Conservation (phyloP, 2,329 filamentous ascomycete genomes). For the Alternaria sp. region DNA sequence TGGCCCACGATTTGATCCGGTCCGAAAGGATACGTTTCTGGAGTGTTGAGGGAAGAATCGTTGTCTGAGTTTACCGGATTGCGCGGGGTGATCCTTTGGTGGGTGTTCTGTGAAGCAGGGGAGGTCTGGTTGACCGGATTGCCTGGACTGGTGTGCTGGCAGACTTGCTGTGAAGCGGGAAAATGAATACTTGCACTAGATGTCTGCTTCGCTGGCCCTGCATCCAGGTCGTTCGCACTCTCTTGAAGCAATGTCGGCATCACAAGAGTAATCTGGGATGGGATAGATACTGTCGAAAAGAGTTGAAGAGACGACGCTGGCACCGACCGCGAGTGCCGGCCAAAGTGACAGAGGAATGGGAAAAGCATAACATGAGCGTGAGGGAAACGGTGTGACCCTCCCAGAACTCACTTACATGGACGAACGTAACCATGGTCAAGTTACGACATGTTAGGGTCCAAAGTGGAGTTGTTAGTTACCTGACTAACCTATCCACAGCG, state of each 20-base stretch:
- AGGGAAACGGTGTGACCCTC: neutral
- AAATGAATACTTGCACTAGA: neutral
- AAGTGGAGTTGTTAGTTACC: neutral
- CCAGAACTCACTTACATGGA: neutral
- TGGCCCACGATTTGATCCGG: neutral
- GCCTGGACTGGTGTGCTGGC: neutral
- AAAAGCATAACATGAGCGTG: neutral
- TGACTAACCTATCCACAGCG: neutral
- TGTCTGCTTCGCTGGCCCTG: neutral
- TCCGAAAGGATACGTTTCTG: neutral
- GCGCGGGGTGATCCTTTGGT: neutral
- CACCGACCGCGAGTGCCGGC: neutral
- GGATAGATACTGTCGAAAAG: neutral
- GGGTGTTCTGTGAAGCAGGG: neutral
- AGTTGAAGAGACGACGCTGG: neutral
- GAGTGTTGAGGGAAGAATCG: neutral
- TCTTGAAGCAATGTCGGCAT: slow-evolving; percentile 1
- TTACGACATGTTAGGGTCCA: slow-evolving; percentile 3
- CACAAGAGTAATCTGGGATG: neutral
- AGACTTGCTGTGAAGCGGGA: neutral
- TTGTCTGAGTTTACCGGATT: neutral
- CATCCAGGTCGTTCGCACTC: neutral
- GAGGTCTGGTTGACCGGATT: neutral
- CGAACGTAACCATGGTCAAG: neutral
- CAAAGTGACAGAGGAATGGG: neutral